Base-by-base conservation (phyloP, 176 grass and related monocot species). In the Tuctoria greenei region DNA sequence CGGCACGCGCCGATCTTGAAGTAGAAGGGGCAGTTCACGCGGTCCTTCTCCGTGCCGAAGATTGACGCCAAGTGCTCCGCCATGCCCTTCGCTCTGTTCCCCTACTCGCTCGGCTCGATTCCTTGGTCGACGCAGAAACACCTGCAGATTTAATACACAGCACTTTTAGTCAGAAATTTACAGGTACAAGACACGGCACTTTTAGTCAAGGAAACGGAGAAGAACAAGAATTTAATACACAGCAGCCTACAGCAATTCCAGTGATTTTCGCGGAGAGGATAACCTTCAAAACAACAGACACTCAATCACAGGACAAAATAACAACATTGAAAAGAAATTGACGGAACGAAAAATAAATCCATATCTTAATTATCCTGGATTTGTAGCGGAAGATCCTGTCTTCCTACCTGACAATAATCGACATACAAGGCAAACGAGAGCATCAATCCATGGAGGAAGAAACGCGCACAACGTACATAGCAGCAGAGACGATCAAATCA, bases 1-100 rank as follows among this genome's bases (percentile, higher is more conserved):
- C 87, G 77, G 64, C 91, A 93, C 27, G 87, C 87, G 56, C 84
- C 91, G 76, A 93, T 93, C 81, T 90, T 90, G 84, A 93, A 93
- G 84, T 93, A 93, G 73, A 93, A 90, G 6, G 91, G 91, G 84
- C 91, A 93, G 84, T 90, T 93, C 57, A 93, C 91, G 57, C 91
- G 85, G 63, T 93, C 87, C 87, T 93, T 90, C 70, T 93, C 87
- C 47, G 91, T 93, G 51, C 91, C 91, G 67, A 93, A 93, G 74
- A 93, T 93, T 9, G 91, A 93, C 10, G 91, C 84, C 27, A 93
- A 85, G 71, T 93, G 87, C 68, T 90, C 91, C 0, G 91, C 91
- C 91, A 93, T 93, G 14, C 49, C 16, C 5, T 8, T 61, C 4
- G 23, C 64, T 9, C 14, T 34, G 10, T 72, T 17, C 12, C 1